These are phyloP conservation scores for Pyrenophora teres DNA, from an alignment of 2,329 filamentous ascomycete species.

Conservation along the genomic window DNA sequence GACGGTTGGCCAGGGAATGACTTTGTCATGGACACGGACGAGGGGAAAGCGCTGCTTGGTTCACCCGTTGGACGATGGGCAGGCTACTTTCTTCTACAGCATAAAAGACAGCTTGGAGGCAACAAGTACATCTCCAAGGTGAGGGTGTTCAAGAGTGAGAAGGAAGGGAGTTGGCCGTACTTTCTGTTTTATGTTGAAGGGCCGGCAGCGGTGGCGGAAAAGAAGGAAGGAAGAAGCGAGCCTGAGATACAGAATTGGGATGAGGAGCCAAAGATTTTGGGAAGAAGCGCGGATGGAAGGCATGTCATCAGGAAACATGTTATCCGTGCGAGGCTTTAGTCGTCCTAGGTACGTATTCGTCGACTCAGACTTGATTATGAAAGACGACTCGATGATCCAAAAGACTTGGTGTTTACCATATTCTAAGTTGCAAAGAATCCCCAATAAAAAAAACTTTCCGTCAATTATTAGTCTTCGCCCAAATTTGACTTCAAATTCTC, in stretches of 20 bases:
- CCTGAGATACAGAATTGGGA: background rate
- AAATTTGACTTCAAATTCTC: too few species aligned
- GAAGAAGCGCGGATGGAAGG: slow-evolving; percentile 2
- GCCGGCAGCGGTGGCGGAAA: background rate
- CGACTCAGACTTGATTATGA: background rate
- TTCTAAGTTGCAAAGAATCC: too few species aligned
- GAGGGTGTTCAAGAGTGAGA: slow-evolving; percentile 17
- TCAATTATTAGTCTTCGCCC: too few species aligned
- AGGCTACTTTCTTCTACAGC: slow-evolving; percentile 21
- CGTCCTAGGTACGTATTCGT: too few species aligned
- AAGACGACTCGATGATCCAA: background rate
- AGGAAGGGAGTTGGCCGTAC: slow-evolving; percentile 15
- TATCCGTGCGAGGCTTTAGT: background rate
- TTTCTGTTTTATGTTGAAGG: slow-evolving; percentile 16
- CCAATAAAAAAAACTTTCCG: too few species aligned
- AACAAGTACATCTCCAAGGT: slow-evolving; percentile 16
- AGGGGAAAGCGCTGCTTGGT: slow-evolving; percentile 23
- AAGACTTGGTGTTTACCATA: too few species aligned
- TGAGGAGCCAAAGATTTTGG: background rate
- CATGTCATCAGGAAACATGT: slow-evolving; percentile 10
- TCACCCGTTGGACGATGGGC: slow-evolving; percentile 19
- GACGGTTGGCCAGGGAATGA: slow-evolving; percentile 22
- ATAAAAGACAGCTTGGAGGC: slow-evolving; percentile 18
- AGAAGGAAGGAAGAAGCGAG: too few species aligned
- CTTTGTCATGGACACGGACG: slow-evolving; percentile 21